Conservation (phyloP, 2,329 filamentous ascomycete genomes). For the Corinectria fuckeliana region DNA sequence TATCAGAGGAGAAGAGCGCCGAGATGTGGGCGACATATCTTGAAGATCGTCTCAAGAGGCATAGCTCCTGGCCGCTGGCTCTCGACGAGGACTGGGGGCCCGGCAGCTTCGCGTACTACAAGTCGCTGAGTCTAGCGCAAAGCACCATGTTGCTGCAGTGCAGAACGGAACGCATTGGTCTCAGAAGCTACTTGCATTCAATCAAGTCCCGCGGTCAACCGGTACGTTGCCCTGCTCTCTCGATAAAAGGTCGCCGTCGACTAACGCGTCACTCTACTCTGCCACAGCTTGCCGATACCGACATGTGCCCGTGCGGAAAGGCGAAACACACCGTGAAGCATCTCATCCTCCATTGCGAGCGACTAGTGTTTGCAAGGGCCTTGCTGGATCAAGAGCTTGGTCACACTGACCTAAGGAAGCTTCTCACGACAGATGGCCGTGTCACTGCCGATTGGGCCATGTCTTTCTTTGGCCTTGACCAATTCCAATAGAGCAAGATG, state of each 20-base stretch:
- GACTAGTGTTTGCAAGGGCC: neutral
- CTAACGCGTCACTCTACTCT: neutral
- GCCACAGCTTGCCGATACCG: too few species aligned
- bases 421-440: neutral
- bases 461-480: conserved; percentile 1
- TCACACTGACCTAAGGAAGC: neutral
- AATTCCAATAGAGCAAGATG: neutral
- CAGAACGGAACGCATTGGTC: conserved; percentile 13
- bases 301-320: too few species aligned
- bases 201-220: neutral
- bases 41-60: neutral
- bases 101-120: conserved; percentile 2
- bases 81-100: neutral
- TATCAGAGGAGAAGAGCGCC: neutral
- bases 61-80: too few species aligned
- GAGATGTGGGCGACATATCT: neutral
- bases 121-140: neutral
- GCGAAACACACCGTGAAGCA: too few species aligned
- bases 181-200: conserved; percentile 6
- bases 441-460: conserved; percentile 12
- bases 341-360: too few species aligned
- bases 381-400: neutral
- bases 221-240: neutral
- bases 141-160: conserved; percentile 21
- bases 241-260: neutral